Evolutionary conservation across 2,329 filamentous ascomycete genomes (phyloP), one percentile per base, ranked within the genome.

Genomic region (Ilyonectria sp.): DNA sequence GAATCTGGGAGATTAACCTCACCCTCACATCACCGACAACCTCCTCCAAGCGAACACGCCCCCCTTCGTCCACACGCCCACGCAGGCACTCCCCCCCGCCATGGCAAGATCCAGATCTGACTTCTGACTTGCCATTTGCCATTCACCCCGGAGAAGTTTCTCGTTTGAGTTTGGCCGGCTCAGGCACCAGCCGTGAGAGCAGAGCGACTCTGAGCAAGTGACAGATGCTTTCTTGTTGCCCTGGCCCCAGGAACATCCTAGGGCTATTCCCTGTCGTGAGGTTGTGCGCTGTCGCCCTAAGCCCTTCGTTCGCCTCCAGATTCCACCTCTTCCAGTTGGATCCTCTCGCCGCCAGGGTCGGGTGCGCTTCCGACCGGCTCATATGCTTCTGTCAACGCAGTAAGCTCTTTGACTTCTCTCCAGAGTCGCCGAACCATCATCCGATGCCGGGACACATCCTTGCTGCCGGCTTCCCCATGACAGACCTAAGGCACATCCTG

Each of bases 1-100:
- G 67, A 75, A 75, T 71, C 63, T 71, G 69, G 73, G 73, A 75
- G 67, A 75, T 75, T 75, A 68, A 46, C 19, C 13, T 19, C n/a
- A 49, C 44, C 44, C 44, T 37, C 57, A 13, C 53, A 37, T 31
- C 60, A 33, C 43, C n/a, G 19, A 23, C 23, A 53, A 53, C 67
- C 65, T 68, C 26, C 64, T 69, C 65, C 55, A 55, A 59, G 37
- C 19, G 15, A 56, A 58, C 52, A 60, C 68, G 13, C 33, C 46
- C 43, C 31, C 33, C 33, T 21, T 15, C 21, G 35, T 33, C 33
- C 21, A 31, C 46, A 37, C 40, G 55, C 59, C 33, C 50, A 53
- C 55, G 6, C 37, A n/a, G 8, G 8, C 8, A n/a, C 29, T 15
- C 60, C 58, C 62, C 33, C 46, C 19, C 50, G 6, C 2, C 31